Evolutionary conservation across 2,329 filamentous ascomycete genomes (phyloP).

Genomic region (Aspergillus tanneri): DNA sequence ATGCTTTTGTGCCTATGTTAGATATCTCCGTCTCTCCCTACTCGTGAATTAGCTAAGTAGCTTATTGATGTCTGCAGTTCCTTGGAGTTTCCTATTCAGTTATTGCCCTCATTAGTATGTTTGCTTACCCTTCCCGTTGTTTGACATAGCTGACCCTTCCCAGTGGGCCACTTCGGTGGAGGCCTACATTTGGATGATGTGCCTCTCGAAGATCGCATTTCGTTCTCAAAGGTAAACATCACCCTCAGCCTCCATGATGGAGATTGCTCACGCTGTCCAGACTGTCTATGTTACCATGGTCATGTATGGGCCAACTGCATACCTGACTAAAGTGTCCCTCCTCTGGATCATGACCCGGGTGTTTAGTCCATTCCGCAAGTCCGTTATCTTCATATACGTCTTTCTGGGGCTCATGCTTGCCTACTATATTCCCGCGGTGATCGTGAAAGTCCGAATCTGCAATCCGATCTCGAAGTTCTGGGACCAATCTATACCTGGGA

Average conservation of each 20-base stretch:
- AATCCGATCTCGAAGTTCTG: constrained; percentile 46
- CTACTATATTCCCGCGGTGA: constrained; percentile 45
- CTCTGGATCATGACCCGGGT: constrained; percentile 47
- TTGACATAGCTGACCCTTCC: constrained; percentile 10
- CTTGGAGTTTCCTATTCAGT: constrained; percentile 26
- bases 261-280: constrained; percentile 19
- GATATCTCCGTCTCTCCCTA: background rate
- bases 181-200: constrained; percentile 40
- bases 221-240: constrained; percentile 38
- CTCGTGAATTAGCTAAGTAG: background rate
- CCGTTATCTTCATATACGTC: constrained; percentile 40
- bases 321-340: constrained; percentile 46
- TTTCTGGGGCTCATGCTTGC: constrained; percentile 39
- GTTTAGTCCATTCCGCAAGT: constrained; percentile 44
- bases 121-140: background rate
- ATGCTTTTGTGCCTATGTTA: constrained; percentile 19
- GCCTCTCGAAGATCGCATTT: constrained; percentile 25
- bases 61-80: constrained; percentile 8
- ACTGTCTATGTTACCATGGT: constrained; percentile 46
- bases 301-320: constrained; percentile 48
- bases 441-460: constrained; percentile 47
- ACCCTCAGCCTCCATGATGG: background rate
- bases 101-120: constrained; percentile 26
- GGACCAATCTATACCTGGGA: constrained; percentile 25
- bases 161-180: constrained; percentile 38